phyloP scores from a whole-genome alignment of 495 filamentous ascomycete species.

The Friedmanniomyces simplex region DNA sequence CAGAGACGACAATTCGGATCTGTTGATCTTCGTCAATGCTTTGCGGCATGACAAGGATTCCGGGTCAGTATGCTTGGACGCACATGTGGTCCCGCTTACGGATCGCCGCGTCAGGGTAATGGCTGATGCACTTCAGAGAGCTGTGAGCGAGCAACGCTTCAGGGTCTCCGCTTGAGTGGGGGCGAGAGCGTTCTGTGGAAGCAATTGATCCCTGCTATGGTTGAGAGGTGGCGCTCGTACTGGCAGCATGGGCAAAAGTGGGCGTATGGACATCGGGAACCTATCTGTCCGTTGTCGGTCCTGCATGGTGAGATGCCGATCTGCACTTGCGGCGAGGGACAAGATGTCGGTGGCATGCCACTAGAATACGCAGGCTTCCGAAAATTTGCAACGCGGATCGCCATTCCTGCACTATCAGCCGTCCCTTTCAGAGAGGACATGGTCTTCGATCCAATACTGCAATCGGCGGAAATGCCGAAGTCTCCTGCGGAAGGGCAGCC shows the following conservation, averaged over 20 bases:
- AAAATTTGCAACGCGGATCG: too few relatives aligned
- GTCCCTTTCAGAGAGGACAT: too few relatives aligned
- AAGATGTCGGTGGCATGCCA: not conserved
- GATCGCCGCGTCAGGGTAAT: not conserved
- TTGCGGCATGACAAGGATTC: not conserved
- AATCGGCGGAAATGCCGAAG: too few relatives aligned
- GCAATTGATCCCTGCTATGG: not conserved
- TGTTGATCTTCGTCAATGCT: not conserved
- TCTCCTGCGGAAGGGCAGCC: too few relatives aligned
- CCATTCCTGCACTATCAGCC: too few relatives aligned
- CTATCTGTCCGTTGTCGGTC: not conserved
- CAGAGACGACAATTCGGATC: not conserved
- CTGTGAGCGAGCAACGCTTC: not conserved
- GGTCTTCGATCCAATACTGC: too few relatives aligned
- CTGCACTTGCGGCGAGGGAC: not conserved
- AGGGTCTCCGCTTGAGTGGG: not conserved
- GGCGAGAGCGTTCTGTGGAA: not conserved
- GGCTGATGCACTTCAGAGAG: not conserved
- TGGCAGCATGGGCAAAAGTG: not conserved
- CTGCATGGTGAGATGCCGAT: not conserved
- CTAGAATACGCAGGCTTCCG: too few relatives aligned
- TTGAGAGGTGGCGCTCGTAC: not conserved
- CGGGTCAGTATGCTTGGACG: not conserved
- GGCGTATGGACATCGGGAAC: not conserved
- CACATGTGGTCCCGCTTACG: not conserved